phyloP scores from a whole-genome alignment of 2,329 filamentous ascomycete species.

The Purpureocillium takamizusanense region DNA sequence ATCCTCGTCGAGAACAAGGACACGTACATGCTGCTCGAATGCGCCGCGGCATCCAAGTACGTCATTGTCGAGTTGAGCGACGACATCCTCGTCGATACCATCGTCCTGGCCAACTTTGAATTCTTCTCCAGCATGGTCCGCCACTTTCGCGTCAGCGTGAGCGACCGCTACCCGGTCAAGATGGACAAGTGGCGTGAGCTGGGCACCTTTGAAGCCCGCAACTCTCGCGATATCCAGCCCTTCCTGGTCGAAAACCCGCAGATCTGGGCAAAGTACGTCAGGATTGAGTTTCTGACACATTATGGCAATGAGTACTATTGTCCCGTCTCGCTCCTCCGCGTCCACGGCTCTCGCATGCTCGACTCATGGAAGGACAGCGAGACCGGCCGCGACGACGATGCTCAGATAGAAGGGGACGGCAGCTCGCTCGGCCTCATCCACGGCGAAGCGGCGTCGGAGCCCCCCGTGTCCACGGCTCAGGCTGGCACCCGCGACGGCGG shows the following conservation, averaged over 20 bases:
- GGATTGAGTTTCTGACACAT: slow-evolving; percentile 85
- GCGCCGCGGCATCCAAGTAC: slow-evolving; percentile 79
- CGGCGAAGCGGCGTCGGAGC: neutral
- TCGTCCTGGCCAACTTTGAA: slow-evolving; percentile 97
- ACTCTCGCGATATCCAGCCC: slow-evolving; percentile 86
- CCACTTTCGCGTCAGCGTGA: slow-evolving; percentile 83
- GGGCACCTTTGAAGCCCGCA: slow-evolving; percentile 82
- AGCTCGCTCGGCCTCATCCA: neutral
- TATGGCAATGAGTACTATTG: slow-evolving; percentile 98
- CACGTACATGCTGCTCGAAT: slow-evolving; percentile 95
- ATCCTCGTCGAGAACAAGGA: slow-evolving; percentile 96
- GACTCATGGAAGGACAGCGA: slow-evolving; percentile 87
- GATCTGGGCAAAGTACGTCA: slow-evolving; percentile 90
- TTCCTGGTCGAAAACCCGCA: slow-evolving; percentile 91
- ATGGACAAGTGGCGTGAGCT: slow-evolving; percentile 83
- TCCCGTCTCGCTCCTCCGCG: slow-evolving; percentile 78
- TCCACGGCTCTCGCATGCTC: slow-evolving; percentile 94
- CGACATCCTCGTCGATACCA: slow-evolving; percentile 76
- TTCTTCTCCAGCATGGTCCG: slow-evolving; percentile 98
- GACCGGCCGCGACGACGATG: slow-evolving; percentile 52
- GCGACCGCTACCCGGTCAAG: slow-evolving; percentile 90
- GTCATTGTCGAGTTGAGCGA: slow-evolving; percentile 91
- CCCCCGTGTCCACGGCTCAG: neutral
- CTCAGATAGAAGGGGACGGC: slow-evolving; percentile 27
- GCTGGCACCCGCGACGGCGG: no score